These are phyloP conservation scores for Orbilia brochopaga DNA, from an alignment of 2,329 filamentous ascomycete species.

Conservation along the genomic window DNA sequence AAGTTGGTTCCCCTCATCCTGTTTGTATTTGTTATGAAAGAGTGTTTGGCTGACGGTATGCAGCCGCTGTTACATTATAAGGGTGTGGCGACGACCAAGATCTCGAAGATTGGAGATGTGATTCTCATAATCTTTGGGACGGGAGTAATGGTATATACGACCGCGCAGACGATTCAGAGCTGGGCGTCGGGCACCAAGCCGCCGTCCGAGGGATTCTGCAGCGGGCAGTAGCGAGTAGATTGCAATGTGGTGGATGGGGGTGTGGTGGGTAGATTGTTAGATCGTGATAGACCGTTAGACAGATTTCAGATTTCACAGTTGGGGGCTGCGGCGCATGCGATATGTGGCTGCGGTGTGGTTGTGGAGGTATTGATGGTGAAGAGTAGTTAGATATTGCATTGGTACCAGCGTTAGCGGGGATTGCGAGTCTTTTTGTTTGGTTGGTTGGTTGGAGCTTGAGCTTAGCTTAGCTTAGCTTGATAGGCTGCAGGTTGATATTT, in stretches of 20 bases:
- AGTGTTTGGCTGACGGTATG: constrained; percentile 12
- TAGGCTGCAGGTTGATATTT: no score
- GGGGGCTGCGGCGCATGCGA: no score
- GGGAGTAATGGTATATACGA: constrained; percentile 90
- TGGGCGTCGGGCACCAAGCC: constrained; percentile 67
- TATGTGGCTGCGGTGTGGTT: no score
- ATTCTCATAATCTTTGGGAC: constrained; percentile 79
- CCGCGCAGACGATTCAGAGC: constrained; percentile 79
- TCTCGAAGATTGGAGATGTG: constrained; percentile 75
- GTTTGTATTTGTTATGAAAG: constrained; percentile 56
- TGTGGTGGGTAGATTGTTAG: not conserved
- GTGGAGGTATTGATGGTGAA: no score
- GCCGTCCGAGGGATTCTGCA: constrained; percentile 33
- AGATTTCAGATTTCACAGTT: not conserved
- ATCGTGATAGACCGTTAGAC: no score
- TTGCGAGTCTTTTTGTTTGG: no score
- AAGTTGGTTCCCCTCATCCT: constrained; percentile 60
- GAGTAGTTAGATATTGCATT: no score
- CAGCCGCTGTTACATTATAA: constrained; percentile 80
- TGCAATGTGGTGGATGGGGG: not conserved
- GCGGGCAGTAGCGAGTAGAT: constrained; percentile 3
- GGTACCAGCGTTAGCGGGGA: no score
- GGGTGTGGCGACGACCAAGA: constrained; percentile 69
- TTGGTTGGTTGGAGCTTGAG: no score
- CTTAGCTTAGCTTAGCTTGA: no score